Percentiles rank a stretch among this genome's conserved stretches.
phyloP scores from a whole-genome alignment of 371 early-diverging fungal species.

The Zancudomyces culisetae region DNA sequence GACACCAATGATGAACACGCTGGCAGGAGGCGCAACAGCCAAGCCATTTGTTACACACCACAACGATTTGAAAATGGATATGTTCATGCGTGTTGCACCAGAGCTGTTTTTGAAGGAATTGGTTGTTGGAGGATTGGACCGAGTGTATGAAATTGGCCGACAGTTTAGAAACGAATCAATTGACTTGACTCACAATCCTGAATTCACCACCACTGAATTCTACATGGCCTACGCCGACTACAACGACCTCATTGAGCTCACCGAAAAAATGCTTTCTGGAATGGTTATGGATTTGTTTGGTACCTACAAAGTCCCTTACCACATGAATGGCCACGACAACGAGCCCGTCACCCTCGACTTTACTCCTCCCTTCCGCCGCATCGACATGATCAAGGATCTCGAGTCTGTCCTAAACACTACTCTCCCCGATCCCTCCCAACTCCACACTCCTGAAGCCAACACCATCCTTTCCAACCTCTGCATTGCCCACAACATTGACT shows the following conservation, averaged over 20 bases:
- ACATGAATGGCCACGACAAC: slow-evolving; percentile 75
- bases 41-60: slow-evolving; percentile 99
- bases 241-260: slow-evolving; percentile 89
- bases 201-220: slow-evolving; percentile 98
- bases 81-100: slow-evolving; percentile 98
- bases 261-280: slow-evolving; percentile 79
- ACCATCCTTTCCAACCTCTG: slow-evolving; percentile 82
- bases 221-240: slow-evolving; percentile 99
- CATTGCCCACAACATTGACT: slow-evolving; percentile 79
- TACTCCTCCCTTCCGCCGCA: slow-evolving; percentile 89
- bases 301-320: slow-evolving; percentile 73
- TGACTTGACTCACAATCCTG: slow-evolving; percentile 99
- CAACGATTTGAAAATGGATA: slow-evolving; percentile 96
- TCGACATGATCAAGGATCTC: slow-evolving; percentile 86
- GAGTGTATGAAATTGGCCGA: slow-evolving; percentile 99
- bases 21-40: slow-evolving; percentile 99
- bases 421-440: slow-evolving; percentile 74
- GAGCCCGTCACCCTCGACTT: slow-evolving; percentile 78
- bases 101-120: slow-evolving; percentile 97
- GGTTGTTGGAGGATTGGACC: slow-evolving; percentile 96
- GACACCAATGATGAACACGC: slow-evolving; percentile 99
- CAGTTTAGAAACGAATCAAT: slow-evolving; percentile 99
- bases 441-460: slow-evolving; percentile 63
- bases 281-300: slow-evolving; percentile 87
- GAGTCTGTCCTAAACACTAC: slow-evolving; percentile 75